Evolutionary conservation across 176 grass and related monocot genomes (phyloP).

Genomic region (Dendrocalamus sinicus): DNA sequence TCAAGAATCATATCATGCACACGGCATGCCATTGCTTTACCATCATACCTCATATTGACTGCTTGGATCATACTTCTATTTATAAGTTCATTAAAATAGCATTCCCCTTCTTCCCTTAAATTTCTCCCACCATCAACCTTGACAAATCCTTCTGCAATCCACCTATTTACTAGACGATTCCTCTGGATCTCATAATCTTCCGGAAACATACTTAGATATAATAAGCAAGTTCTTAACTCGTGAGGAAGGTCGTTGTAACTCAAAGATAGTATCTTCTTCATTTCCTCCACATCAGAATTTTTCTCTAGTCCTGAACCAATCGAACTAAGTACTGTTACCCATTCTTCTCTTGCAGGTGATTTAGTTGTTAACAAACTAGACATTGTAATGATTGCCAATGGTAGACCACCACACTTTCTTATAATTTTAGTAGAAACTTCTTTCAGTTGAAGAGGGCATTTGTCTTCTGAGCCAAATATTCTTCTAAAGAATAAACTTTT

Average conservation of each 20-base stretch:
- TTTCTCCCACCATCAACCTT: conserved; percentile 15
- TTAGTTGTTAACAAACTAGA: conserved; percentile 43
- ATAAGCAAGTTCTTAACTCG: conserved; percentile 55
- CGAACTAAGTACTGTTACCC: conserved; percentile 41
- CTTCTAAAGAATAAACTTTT: no score
- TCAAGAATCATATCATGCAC: conserved; percentile 61
- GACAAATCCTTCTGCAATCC: conserved; percentile 61
- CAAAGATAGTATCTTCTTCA: conserved; percentile 54
- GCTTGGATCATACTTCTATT: conserved; percentile 63
- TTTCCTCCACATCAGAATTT: conserved; percentile 48
- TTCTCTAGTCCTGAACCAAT: conserved; percentile 52
- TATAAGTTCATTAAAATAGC: conserved; percentile 70
- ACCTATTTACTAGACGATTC: conserved; percentile 55
- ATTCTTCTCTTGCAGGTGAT: conserved; percentile 36
- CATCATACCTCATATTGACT: conserved; percentile 31
- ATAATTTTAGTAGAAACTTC: neutral
- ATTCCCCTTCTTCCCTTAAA: conserved; percentile 52
- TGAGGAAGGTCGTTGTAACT: conserved; percentile 57
- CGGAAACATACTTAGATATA: conserved; percentile 64
- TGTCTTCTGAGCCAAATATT: neutral
- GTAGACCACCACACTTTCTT: conserved; percentile 58
- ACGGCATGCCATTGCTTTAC: conserved; percentile 26
- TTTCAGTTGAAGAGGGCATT: no score
- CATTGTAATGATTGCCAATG: conserved; percentile 52
- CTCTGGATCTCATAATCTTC: conserved; percentile 55